These are phyloP conservation scores for Verticillium tricorpus DNA, from an alignment of 2,329 filamentous ascomycete species.

Conservation along the genomic window DNA sequence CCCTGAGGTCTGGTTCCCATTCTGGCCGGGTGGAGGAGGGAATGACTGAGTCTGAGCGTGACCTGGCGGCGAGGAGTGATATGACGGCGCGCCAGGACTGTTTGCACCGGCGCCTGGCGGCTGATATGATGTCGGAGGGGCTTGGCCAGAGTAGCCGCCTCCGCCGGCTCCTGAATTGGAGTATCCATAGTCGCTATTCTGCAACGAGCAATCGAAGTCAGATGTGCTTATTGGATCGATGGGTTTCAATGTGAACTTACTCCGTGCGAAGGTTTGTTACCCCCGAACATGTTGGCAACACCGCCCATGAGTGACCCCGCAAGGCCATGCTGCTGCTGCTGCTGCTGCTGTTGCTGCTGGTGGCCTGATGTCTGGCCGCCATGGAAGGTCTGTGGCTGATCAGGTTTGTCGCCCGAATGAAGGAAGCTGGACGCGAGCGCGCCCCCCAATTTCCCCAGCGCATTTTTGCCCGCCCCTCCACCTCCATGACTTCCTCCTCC, in stretches of 20 bases:
- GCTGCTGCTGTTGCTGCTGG: constrained; percentile 22
- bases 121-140: constrained; percentile 60
- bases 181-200: constrained; percentile 60
- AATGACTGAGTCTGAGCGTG: constrained; percentile 11
- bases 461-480: constrained; percentile 30
- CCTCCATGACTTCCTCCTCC: constrained; percentile 19
- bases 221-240: background rate
- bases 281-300: constrained; percentile 47
- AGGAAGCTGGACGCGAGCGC: constrained; percentile 53
- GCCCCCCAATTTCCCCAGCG: constrained; percentile 50
- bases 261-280: constrained; percentile 37
- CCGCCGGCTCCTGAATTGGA: constrained; percentile 45
- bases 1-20: constrained; percentile 1
- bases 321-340: constrained; percentile 41
- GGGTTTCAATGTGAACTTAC: constrained; percentile 22
- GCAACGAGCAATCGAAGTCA: background rate
- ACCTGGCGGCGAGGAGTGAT: constrained; percentile 20
- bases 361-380: constrained; percentile 36
- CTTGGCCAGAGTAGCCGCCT: constrained; percentile 57
- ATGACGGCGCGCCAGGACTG: constrained; percentile 22
- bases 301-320: constrained; percentile 51
- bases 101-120: constrained; percentile 18
- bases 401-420: constrained; percentile 43
- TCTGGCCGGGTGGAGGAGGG: constrained; percentile 14
- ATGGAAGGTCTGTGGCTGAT: constrained; percentile 43